Conservation (phyloP, 164 flowering plant species). For the Amborella trichopoda region DNA sequence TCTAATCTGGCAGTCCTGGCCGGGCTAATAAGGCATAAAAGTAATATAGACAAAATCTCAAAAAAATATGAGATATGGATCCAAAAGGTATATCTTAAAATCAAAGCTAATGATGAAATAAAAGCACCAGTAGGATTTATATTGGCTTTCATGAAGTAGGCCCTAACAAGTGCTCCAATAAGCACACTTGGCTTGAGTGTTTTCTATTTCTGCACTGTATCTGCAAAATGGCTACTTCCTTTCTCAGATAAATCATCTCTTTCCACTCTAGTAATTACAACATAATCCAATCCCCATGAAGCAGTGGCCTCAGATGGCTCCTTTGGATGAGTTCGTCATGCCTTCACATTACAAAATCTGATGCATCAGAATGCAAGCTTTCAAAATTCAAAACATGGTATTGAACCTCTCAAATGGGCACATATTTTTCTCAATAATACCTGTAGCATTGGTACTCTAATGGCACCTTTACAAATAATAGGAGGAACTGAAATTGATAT, state of each 20-base stretch:
- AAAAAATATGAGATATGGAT: not conserved
- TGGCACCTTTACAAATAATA: not conserved
- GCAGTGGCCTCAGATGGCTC: slow-evolving; percentile 93
- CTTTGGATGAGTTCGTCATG: slow-evolving; percentile 84
- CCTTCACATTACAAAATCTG: slow-evolving; percentile 98
- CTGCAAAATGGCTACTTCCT: slow-evolving; percentile 94
- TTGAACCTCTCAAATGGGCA: too few relatives aligned
- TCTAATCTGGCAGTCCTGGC: too few relatives aligned
- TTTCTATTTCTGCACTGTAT: slow-evolving; percentile 85
- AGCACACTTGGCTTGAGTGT: slow-evolving; percentile 65
- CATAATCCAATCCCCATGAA: slow-evolving; percentile 97
- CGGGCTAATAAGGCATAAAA: too few relatives aligned
- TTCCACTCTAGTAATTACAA: slow-evolving; percentile 95
- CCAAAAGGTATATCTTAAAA: not conserved
- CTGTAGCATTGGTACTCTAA: not conserved
- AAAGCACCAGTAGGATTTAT: too few relatives aligned
- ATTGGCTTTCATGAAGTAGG: too few relatives aligned
- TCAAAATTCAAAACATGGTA: too few relatives aligned
- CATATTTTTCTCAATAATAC: not conserved
- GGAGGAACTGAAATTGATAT: too few relatives aligned
- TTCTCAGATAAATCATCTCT: slow-evolving; percentile 94
- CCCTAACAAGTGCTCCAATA: slow-evolving; percentile 90
- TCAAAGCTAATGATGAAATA: too few relatives aligned
- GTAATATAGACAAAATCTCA: too few relatives aligned
- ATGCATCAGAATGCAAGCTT: slow-evolving; percentile 2